phyloP scores from a whole-genome alignment of 257 asterid genomes.

The Misopates orontium region DNA sequence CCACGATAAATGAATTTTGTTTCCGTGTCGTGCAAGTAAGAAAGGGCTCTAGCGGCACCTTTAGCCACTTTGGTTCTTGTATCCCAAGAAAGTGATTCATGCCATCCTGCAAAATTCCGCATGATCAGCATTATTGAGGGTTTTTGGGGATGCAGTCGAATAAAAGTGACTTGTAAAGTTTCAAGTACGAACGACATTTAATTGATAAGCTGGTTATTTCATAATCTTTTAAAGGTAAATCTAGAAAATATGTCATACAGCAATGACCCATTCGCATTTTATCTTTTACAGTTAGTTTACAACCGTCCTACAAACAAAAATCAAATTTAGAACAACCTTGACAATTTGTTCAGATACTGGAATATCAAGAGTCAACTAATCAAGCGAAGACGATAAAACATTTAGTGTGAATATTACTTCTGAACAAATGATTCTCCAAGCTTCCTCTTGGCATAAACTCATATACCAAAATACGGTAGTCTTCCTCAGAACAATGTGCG shows the following conservation, averaged over 20 bases:
- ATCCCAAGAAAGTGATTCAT: conserved; percentile 50
- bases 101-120: conserved; percentile 37
- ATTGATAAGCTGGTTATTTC: background rate
- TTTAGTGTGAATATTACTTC: conserved; percentile 27
- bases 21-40: conserved; percentile 51
- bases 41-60: conserved; percentile 60
- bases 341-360: background rate
- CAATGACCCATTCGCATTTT: too few relatives aligned
- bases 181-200: too few relatives aligned
- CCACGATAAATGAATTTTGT: conserved; percentile 47
- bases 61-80: conserved; percentile 56
- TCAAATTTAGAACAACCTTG: background rate
- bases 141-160: too few relatives aligned
- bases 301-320: too few relatives aligned
- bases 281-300: background rate
- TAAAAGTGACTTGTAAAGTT: too few relatives aligned
- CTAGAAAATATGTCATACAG: background rate
- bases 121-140: background rate
- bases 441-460: conserved; percentile 63
- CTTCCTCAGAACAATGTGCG: conserved; percentile 45
- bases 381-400: background rate
- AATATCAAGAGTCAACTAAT: background rate
- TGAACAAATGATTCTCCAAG: conserved; percentile 48
- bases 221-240: background rate
- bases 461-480: conserved; percentile 46